These are phyloP conservation scores for Copromyces sp. DNA, from an alignment of 495 filamentous ascomycete genomes.

Conservation along the genomic window DNA sequence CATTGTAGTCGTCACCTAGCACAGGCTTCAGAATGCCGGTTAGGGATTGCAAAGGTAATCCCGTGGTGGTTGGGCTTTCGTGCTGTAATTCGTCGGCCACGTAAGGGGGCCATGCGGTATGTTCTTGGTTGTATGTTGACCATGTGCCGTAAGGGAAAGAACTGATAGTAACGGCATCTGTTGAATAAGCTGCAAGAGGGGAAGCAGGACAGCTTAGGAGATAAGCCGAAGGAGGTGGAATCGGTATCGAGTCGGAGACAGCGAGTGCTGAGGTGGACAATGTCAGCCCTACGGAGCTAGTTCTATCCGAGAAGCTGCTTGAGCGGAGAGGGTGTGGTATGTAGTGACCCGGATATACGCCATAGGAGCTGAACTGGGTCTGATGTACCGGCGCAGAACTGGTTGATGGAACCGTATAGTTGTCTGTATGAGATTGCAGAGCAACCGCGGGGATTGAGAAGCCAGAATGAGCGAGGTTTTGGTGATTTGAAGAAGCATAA, in stretches of 20 bases:
- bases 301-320: neutral
- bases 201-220: neutral
- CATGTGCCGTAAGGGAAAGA: neutral
- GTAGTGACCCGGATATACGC: neutral
- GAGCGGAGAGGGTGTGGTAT: neutral
- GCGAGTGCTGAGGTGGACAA: neutral
- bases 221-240: neutral
- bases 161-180: neutral
- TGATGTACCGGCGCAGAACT: neutral
- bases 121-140: neutral
- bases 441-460: neutral
- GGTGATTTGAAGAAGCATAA: neutral
- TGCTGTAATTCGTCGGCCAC: neutral
- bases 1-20: neutral
- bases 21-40: neutral
- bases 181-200: neutral
- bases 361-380: neutral
- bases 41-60: neutral
- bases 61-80: neutral
- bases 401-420: neutral
- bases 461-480: neutral
- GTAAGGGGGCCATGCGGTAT: neutral
- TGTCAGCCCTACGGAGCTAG: neutral
- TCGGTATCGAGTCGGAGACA: neutral
- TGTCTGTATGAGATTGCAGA: neutral